These are phyloP conservation scores for Malus hybrid DNA, from an alignment of 331 rosid genomes.

Conservation along the genomic window DNA sequence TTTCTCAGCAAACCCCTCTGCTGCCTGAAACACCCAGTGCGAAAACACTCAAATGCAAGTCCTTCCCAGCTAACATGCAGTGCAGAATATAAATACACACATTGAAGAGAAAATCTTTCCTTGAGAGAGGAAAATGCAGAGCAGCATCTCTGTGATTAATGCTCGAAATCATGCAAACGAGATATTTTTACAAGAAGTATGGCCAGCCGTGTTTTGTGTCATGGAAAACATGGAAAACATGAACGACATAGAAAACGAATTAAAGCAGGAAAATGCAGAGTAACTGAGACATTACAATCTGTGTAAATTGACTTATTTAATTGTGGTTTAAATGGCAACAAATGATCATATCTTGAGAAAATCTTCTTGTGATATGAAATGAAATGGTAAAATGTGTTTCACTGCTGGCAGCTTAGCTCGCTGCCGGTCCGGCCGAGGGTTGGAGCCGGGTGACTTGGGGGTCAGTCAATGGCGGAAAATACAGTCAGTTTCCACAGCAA, in stretches of 20 bases:
- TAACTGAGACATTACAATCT: slow-evolving; percentile 4
- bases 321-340: slow-evolving; percentile 10
- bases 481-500: slow-evolving; percentile 19
- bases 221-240: slow-evolving; percentile 27
- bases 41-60: slow-evolving; percentile 11
- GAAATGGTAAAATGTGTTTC: slow-evolving; percentile 7
- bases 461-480: slow-evolving; percentile 49
- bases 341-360: slow-evolving; percentile 22
- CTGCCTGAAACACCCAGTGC: slow-evolving; percentile 6
- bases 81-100: not conserved
- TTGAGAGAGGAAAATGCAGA: slow-evolving; percentile 3
- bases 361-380: slow-evolving; percentile 35
- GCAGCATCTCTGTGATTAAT: not conserved
- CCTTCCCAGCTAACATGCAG: not conserved
- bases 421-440: slow-evolving; percentile 26
- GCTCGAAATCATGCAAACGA: slow-evolving; percentile 1
- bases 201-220: slow-evolving; percentile 19
- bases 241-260: slow-evolving; percentile 16
- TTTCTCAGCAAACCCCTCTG: not conserved
- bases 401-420: slow-evolving; percentile 30
- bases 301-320: slow-evolving; percentile 27
- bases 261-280: slow-evolving; percentile 3
- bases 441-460: slow-evolving; percentile 15
- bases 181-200: slow-evolving; percentile 7
- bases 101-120: not conserved